A percentile compares a stretch with the other conserved stretches of the same genome.
phyloP scores from a whole-genome alignment of 768 basidiomycete genomes.

The Naganishia friedmannii region DNA sequence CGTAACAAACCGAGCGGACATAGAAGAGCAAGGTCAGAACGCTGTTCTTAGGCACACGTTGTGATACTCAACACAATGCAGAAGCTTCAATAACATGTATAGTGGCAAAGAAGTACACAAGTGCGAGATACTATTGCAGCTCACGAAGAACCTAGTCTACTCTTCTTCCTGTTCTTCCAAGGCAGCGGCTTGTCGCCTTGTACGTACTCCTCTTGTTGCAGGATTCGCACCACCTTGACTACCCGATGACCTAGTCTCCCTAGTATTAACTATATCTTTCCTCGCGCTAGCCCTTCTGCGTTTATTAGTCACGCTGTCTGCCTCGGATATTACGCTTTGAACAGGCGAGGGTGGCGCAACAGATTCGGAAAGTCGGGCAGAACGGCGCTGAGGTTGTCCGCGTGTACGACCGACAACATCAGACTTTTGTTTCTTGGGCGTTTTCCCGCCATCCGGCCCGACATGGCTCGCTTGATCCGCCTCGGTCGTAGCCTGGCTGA shows the following conservation, averaged over 20 bases:
- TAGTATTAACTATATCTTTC: background rate
- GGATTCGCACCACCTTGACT: background rate
- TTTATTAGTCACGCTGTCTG: background rate
- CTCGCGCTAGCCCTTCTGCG: background rate
- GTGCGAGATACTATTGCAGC: background rate
- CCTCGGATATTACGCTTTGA: background rate
- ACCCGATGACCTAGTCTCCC: background rate
- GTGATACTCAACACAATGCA: background rate
- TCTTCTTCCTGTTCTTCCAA: constrained; percentile 21
- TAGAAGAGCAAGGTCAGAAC: too few relatives aligned
- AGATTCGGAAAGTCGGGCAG: constrained; percentile 12
- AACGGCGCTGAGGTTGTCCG: constrained; percentile 8
- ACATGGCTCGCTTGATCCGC: constrained; percentile 6
- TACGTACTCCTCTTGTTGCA: background rate
- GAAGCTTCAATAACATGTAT: background rate
- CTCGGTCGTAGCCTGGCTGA: constrained; percentile 14
- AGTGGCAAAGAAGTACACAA: background rate
- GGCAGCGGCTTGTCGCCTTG: constrained; percentile 12
- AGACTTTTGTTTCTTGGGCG: constrained; percentile 11
- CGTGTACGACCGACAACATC: background rate
- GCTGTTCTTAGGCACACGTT: too few relatives aligned
- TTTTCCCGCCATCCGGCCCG: background rate
- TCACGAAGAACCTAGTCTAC: background rate
- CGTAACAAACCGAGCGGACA: too few relatives aligned
- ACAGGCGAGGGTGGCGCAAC: constrained; percentile 3